Percentiles rank a stretch among this genome's conserved stretches.
These are phyloP conservation scores for Globisporangium parvum DNA, from an alignment of 352 stramenopile genomes.

Conservation along the genomic window DNA sequence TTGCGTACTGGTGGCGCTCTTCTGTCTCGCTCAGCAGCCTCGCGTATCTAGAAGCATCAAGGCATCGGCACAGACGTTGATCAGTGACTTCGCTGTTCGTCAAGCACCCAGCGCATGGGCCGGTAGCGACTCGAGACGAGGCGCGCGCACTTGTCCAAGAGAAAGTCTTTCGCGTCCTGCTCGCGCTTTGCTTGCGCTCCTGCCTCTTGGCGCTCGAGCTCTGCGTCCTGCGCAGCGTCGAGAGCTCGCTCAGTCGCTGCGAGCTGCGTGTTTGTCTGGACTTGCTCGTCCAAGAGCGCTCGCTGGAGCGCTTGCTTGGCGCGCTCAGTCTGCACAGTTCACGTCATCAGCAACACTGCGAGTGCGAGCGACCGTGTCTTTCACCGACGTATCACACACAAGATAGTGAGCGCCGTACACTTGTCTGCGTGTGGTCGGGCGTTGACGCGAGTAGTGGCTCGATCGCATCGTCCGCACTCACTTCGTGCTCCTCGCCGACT, in stretches of 20 bases:
- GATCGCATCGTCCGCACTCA: no score
- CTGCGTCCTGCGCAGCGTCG: constrained; percentile 8
- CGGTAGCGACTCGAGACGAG: no score
- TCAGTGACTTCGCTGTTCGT: no score
- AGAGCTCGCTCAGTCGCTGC: neutral
- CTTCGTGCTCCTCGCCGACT: no score
- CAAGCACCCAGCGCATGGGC: no score
- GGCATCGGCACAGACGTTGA: neutral
- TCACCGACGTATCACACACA: no score
- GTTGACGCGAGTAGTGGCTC: neutral
- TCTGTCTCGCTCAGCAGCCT: constrained; percentile 28
- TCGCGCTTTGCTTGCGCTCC: constrained; percentile 4
- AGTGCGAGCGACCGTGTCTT: neutral
- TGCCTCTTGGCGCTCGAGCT: neutral
- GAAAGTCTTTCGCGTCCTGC: constrained; percentile 3
- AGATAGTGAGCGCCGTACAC: neutral
- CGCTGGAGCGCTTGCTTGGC: constrained; percentile 8
- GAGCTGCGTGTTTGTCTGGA: neutral
- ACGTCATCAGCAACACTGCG: neutral
- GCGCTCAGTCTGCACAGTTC: neutral
- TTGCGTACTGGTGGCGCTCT: constrained; percentile 43
- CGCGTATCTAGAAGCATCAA: constrained; percentile 26
- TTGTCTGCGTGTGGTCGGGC: neutral
- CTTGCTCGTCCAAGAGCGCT: constrained; percentile 11
- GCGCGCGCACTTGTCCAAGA: constrained; percentile 6